phyloP scores from a whole-genome alignment of 2,329 filamentous ascomycete genomes.

The Fusarium chuoi region DNA sequence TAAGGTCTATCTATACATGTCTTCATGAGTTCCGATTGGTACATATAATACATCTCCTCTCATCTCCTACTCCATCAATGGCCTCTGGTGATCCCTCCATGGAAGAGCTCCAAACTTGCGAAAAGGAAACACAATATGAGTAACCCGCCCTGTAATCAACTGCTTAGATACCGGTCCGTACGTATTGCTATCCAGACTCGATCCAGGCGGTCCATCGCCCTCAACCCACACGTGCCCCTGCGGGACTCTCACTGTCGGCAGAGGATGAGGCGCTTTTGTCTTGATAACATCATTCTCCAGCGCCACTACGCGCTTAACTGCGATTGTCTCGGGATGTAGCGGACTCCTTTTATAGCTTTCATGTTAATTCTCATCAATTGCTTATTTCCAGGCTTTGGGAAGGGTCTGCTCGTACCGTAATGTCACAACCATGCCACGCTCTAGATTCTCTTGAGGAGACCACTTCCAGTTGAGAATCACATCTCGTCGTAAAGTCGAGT shows the following conservation, averaged over 20 bases:
- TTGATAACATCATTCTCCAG: conserved; percentile 81
- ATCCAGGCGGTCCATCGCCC: conserved; percentile 79
- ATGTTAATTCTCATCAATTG: conserved; percentile 3
- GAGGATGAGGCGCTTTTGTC: conserved; percentile 70
- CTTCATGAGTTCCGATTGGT: background rate
- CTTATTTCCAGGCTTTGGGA: background rate
- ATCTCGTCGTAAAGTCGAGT: conserved; percentile 65
- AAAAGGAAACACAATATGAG: conserved; percentile 77
- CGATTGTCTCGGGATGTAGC: conserved; percentile 72
- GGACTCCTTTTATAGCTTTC: conserved; percentile 67
- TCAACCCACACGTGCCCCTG: conserved; percentile 94
- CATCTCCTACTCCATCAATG: conserved; percentile 30
- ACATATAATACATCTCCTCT: background rate
- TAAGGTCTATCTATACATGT: background rate
- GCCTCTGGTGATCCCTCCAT: conserved; percentile 64
- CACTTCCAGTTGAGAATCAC: conserved; percentile 69
- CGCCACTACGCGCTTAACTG: conserved; percentile 85
- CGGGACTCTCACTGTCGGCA: conserved; percentile 72
- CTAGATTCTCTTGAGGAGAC: conserved; percentile 65
- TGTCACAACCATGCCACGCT: conserved; percentile 79
- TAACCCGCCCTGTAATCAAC: conserved; percentile 79
- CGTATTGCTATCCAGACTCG: conserved; percentile 84
- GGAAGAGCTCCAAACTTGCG: conserved; percentile 65
- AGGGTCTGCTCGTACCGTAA: conserved; percentile 64
- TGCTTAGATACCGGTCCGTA: conserved; percentile 86